These are phyloP conservation scores for Aspergillus sp. DNA, from an alignment of 2,329 filamentous ascomycete species.

Conservation along the genomic window DNA sequence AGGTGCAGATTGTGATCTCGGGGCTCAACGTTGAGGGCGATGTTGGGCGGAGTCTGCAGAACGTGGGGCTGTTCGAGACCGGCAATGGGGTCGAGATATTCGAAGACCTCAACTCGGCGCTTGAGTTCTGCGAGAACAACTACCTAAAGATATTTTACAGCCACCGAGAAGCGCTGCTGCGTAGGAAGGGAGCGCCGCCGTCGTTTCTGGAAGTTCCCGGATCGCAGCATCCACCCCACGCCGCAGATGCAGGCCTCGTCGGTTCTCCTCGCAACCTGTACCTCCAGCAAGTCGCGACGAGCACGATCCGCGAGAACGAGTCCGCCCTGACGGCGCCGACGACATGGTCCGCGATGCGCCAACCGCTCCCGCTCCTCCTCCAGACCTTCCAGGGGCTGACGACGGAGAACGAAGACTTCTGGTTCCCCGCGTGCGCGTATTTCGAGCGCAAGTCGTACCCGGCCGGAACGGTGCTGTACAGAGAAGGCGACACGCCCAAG, in stretches of 20 bases:
- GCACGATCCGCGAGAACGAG: constrained; percentile 59
- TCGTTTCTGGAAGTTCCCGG: constrained; percentile 22
- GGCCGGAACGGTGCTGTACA: constrained; percentile 66
- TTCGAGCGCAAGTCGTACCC: constrained; percentile 61
- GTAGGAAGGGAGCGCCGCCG: constrained; percentile 8
- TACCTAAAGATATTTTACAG: constrained; percentile 72
- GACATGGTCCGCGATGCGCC: constrained; percentile 78
- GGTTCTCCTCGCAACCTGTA: constrained; percentile 74
- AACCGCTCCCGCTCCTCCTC: constrained; percentile 82
- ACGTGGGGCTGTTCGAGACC: constrained; percentile 71
- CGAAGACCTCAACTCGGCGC: constrained; percentile 79
- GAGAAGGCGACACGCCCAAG: constrained; percentile 63
- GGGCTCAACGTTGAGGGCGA: constrained; percentile 67
- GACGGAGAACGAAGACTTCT: constrained; percentile 84
- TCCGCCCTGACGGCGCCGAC: constrained; percentile 43
- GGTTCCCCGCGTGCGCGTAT: constrained; percentile 70
- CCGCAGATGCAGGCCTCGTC: constrained; percentile 42
- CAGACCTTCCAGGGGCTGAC: constrained; percentile 92
- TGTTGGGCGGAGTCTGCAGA: constrained; percentile 68
- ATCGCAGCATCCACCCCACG: constrained; percentile 11
- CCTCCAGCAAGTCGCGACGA: constrained; percentile 67
- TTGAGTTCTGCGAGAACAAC: constrained; percentile 93
- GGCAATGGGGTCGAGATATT: constrained; percentile 70
- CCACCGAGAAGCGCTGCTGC: constrained; percentile 47
- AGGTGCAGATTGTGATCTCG: constrained; percentile 72